Conservation (phyloP, 2,329 filamentous ascomycete genomes). For the Arthrobotrys iridis region DNA sequence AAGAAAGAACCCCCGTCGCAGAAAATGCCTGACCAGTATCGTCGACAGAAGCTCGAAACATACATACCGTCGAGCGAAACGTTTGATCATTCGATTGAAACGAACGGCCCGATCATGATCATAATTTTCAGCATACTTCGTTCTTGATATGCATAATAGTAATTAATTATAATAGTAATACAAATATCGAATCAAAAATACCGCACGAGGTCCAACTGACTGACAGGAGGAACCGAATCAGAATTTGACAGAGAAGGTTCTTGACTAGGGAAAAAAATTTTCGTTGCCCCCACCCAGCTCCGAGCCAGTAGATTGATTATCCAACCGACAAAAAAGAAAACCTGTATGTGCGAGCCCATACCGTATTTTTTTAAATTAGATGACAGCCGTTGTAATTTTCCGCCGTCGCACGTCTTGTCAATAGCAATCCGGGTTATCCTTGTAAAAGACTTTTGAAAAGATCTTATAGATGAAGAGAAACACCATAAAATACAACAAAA, state of each 20-base stretch:
- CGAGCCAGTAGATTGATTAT: background rate
- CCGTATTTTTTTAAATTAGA: background rate
- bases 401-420: background rate
- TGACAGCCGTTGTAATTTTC: constrained; percentile 3
- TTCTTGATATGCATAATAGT: background rate
- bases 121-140: background rate
- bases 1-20: no score
- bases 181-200: constrained; percentile 27
- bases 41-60: no score
- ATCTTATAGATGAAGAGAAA: constrained; percentile 4
- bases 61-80: no score
- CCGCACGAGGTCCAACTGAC: background rate
- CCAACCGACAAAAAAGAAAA: background rate
- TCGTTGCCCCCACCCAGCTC: background rate
- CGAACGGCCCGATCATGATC: background rate
- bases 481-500: constrained; percentile 10
- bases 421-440: background rate
- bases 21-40: no score
- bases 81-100: background rate
- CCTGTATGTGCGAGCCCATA: background rate
- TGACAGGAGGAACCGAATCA: background rate
- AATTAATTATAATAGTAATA: constrained; percentile 35
- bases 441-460: background rate
- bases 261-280: background rate
- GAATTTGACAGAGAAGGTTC: background rate